Percentiles rank a stretch among this genome's conserved stretches.
phyloP scores from a whole-genome alignment of 2,329 filamentous ascomycete genomes.

The Fusarium sp. region DNA sequence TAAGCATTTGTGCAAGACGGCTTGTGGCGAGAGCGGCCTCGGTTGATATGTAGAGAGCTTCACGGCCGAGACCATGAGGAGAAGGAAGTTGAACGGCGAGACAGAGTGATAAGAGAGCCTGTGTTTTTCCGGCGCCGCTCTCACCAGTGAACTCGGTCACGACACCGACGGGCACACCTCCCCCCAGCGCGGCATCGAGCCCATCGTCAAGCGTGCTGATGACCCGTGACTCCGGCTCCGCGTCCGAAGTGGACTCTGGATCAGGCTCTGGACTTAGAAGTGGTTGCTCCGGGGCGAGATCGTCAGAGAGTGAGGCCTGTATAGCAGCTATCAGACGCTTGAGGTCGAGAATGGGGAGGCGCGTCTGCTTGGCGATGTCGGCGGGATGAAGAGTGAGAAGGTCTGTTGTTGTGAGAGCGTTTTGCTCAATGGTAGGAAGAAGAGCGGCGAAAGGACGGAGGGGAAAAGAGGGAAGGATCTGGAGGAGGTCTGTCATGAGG shows the following conservation, averaged over 20 bases:
- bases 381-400: slow-evolving; percentile 86
- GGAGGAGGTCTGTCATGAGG: slow-evolving; percentile 87
- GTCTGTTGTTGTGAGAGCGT: slow-evolving; percentile 84
- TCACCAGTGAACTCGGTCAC: slow-evolving; percentile 94
- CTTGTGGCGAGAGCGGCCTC: slow-evolving; percentile 87
- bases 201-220: slow-evolving; percentile 86
- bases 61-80: slow-evolving; percentile 78
- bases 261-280: slow-evolving; percentile 34
- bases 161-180: slow-evolving; percentile 85
- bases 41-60: slow-evolving; percentile 94
- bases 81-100: slow-evolving; percentile 86
- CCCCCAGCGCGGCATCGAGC: slow-evolving; percentile 79
- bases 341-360: slow-evolving; percentile 84
- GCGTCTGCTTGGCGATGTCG: slow-evolving; percentile 88
- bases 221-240: slow-evolving; percentile 17
- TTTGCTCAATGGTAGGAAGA: slow-evolving; percentile 83
- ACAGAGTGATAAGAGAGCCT: slow-evolving; percentile 88
- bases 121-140: slow-evolving; percentile 95
- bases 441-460: slow-evolving; percentile 80
- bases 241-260: neutral
- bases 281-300: slow-evolving; percentile 61
- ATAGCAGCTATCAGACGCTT: slow-evolving; percentile 80
- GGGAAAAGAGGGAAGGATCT: slow-evolving; percentile 85
- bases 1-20: slow-evolving; percentile 85
- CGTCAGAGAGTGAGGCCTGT: slow-evolving; percentile 75